Conservation (phyloP, 345 rosid species). For the Ailanthus altissimus region DNA sequence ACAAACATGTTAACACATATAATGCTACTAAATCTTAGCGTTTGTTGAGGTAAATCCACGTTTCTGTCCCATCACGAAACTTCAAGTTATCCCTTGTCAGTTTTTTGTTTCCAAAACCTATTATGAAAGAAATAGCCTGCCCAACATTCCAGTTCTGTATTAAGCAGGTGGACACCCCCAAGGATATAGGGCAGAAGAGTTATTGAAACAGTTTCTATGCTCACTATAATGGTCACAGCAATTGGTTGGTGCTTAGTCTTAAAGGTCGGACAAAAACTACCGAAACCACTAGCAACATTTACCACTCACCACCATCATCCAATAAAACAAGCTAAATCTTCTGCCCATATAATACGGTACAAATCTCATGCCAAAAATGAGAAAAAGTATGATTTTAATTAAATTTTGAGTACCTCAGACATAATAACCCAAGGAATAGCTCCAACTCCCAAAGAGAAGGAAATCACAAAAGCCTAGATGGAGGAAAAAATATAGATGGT, state of each 20-base stretch:
- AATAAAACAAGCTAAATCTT: background rate
- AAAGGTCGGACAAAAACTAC: background rate
- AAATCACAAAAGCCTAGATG: slow-evolving; percentile 65
- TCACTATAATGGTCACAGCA: background rate
- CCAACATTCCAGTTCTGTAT: background rate
- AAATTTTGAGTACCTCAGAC: slow-evolving; percentile 76
- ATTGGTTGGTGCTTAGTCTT: background rate
- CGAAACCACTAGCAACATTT: background rate
- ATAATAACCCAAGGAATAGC: slow-evolving; percentile 96
- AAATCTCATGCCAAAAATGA: background rate
- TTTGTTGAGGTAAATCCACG: background rate
- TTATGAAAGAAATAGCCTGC: background rate
- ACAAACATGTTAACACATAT: background rate
- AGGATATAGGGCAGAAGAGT: background rate
- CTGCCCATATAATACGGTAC: background rate
- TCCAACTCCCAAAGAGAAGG: slow-evolving; percentile 90
- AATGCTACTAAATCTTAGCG: background rate
- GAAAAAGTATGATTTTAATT: background rate
- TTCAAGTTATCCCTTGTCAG: slow-evolving; percentile 7
- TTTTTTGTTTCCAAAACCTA: background rate
- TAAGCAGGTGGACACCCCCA: background rate
- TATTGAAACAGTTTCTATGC: background rate
- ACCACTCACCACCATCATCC: background rate
- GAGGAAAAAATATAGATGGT: background rate
- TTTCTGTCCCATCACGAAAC: background rate